These are phyloP conservation scores for Aureobasidium sp. DNA, from an alignment of 2,329 filamentous ascomycete species.

Conservation along the genomic window DNA sequence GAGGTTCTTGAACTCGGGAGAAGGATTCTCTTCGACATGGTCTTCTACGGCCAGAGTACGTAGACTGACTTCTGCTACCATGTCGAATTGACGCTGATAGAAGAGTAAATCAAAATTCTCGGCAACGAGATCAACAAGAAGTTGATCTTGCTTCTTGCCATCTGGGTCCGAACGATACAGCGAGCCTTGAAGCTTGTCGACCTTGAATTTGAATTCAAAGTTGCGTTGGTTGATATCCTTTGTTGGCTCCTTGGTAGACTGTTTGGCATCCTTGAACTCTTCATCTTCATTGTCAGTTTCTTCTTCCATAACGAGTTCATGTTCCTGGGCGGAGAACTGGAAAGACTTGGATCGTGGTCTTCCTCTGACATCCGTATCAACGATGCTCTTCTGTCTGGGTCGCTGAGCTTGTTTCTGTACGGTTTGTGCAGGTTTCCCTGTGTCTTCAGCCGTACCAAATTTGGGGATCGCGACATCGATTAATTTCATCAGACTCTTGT, in stretches of 20 bases:
- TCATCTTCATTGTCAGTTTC: constrained; percentile 52
- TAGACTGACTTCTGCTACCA: constrained; percentile 85
- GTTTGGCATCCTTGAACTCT: constrained; percentile 55
- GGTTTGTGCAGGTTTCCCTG: neutral
- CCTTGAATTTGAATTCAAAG: constrained; percentile 95
- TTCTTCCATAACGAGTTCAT: constrained; percentile 73
- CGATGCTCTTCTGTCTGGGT: constrained; percentile 20
- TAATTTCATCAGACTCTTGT: constrained; percentile 92
- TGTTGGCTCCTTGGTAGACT: constrained; percentile 44
- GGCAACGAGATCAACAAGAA: constrained; percentile 86
- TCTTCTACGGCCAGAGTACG: constrained; percentile 86
- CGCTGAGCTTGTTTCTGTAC: constrained; percentile 19
- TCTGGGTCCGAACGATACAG: constrained; percentile 81
- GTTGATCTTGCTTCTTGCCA: constrained; percentile 64
- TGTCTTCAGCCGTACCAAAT: constrained; percentile 48
- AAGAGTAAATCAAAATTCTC: constrained; percentile 83
- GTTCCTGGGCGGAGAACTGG: constrained; percentile 62
- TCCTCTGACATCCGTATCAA: constrained; percentile 38
- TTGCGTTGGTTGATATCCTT: constrained; percentile 74
- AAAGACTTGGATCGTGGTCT: constrained; percentile 64
- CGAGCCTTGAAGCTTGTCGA: constrained; percentile 88
- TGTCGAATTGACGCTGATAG: constrained; percentile 82
- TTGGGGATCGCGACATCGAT: constrained; percentile 93
- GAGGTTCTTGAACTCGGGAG: constrained; percentile 92
- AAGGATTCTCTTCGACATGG: constrained; percentile 78